A percentile compares a stretch with the other conserved stretches of the same genome.
phyloP scores from a whole-genome alignment of 1,139 yeast species.

The Taiozyma onychis region DNA sequence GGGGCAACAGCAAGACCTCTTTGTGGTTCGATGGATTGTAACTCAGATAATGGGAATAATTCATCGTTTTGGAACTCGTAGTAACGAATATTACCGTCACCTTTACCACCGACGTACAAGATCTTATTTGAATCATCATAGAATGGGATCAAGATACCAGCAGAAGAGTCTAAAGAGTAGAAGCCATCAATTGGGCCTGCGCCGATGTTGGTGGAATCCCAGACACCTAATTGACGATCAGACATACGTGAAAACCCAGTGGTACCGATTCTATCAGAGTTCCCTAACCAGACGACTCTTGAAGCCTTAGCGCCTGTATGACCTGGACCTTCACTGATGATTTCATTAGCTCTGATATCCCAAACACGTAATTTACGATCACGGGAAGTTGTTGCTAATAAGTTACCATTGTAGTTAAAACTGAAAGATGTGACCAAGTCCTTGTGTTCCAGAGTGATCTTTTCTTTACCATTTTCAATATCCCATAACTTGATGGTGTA shows the following conservation, averaged over 20 bases:
- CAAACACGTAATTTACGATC: slow-evolving; percentile 87
- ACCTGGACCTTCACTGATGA: slow-evolving; percentile 80
- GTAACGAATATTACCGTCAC: slow-evolving; percentile 96
- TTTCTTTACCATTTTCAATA: slow-evolving; percentile 65
- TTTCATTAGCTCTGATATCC: slow-evolving; percentile 74
- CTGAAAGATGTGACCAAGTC: slow-evolving; percentile 88
- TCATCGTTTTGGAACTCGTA: slow-evolving; percentile 82
- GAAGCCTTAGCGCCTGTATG: slow-evolving; percentile 91
- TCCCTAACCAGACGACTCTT: slow-evolving; percentile 86
- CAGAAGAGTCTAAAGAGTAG: slow-evolving; percentile 76
- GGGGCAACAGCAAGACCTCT: slow-evolving; percentile 94
- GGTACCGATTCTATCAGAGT: slow-evolving; percentile 76
- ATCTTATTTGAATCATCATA: slow-evolving; percentile 78
- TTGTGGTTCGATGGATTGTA: slow-evolving; percentile 85
- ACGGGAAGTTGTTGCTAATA: slow-evolving; percentile 85
- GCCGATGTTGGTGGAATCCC: slow-evolving; percentile 74
- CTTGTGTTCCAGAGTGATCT: slow-evolving; percentile 72
- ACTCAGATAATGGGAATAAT: slow-evolving; percentile 78
- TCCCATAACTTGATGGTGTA: slow-evolving; percentile 91
- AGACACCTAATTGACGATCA: slow-evolving; percentile 91
- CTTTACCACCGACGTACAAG: slow-evolving; percentile 91
- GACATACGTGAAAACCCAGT: slow-evolving; percentile 94
- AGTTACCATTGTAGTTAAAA: slow-evolving; percentile 83
- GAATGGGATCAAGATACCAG: slow-evolving; percentile 90
- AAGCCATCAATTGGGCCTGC: slow-evolving; percentile 89